Conservation (phyloP, 1,139 yeast genomes). For the Pichia sp. region DNA sequence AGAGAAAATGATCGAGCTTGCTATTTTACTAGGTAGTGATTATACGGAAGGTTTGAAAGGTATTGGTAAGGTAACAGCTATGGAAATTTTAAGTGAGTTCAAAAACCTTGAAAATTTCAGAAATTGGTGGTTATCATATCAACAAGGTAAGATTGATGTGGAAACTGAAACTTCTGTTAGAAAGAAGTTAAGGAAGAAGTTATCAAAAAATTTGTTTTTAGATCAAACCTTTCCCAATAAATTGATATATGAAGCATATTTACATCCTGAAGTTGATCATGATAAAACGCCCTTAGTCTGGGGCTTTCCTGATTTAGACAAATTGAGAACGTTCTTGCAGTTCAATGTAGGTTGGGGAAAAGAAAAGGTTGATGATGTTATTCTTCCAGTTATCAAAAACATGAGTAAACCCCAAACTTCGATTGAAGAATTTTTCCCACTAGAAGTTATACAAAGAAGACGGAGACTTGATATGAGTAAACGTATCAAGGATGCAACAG, state of each 20-base stretch:
- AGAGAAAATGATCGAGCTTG: conserved; percentile 63
- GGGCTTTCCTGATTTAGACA: conserved; percentile 87
- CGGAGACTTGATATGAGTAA: conserved; percentile 48
- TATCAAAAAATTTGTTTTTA: conserved; percentile 58
- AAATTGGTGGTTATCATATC: conserved; percentile 50
- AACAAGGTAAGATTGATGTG: conserved; percentile 31
- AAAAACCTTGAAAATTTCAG: conserved; percentile 38
- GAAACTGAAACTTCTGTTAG: conserved; percentile 32
- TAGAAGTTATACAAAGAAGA: conserved; percentile 37
- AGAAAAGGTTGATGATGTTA: conserved; percentile 68
- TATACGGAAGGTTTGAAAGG: conserved; percentile 90
- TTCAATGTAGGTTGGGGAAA: conserved; percentile 77
- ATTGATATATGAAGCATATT: conserved; percentile 65
- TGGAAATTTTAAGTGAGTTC: conserved; percentile 91
- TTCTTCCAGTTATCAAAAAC: conserved; percentile 82
- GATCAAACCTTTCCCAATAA: conserved; percentile 64
- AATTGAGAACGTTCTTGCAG: conserved; percentile 62
- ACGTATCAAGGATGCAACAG: conserved; percentile 52
- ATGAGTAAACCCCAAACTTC: conserved; percentile 58
- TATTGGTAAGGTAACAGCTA: conserved; percentile 85
- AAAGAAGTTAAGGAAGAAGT: conserved; percentile 46
- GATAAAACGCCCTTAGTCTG: conserved; percentile 74
- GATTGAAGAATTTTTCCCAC: conserved; percentile 50
- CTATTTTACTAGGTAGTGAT: conserved; percentile 83
- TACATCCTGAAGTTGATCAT: conserved; percentile 72